Evolutionary conservation across 2,329 filamentous ascomycete species (phyloP).

Genomic region (Trichoderma sp.): DNA sequence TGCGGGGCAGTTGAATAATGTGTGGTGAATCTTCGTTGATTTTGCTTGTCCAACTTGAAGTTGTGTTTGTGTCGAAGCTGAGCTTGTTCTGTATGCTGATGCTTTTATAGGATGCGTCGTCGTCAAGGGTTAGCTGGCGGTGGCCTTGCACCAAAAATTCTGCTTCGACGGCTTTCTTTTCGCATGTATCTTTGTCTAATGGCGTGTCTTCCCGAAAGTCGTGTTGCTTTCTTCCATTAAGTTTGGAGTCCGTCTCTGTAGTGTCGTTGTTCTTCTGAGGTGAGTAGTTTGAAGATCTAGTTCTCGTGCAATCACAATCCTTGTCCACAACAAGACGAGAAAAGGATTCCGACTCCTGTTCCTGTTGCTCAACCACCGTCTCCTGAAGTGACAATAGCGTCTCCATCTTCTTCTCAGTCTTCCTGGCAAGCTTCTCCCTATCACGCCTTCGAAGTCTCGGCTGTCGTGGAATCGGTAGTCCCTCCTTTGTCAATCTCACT

Average conservation of each 20-base stretch:
- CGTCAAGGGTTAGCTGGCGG: neutral
- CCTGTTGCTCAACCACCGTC: neutral
- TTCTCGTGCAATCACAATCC: neutral
- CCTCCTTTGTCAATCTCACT: neutral
- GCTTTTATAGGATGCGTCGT: neutral
- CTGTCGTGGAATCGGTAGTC: constrained; percentile 13
- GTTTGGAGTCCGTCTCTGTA: neutral
- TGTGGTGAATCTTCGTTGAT: neutral
- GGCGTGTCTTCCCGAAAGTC: neutral
- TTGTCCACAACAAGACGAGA: neutral
- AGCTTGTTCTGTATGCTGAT: neutral
- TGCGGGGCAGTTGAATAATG: neutral
- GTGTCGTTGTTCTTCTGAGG: neutral
- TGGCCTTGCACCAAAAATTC: neutral
- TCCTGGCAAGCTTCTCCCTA: neutral
- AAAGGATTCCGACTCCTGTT: too few species aligned
- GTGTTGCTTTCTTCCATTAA: neutral
- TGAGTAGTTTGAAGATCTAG: neutral
- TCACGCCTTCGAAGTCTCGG: neutral
- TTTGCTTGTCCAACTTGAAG: neutral
- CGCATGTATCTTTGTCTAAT: neutral
- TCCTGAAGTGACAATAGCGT: neutral
- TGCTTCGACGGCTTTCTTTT: neutral
- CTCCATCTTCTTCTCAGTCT: neutral
- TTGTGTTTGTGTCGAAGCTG: neutral